Base-by-base conservation (phyloP, 345 rosid species). In the Arabidopsis arenosa region DNA sequence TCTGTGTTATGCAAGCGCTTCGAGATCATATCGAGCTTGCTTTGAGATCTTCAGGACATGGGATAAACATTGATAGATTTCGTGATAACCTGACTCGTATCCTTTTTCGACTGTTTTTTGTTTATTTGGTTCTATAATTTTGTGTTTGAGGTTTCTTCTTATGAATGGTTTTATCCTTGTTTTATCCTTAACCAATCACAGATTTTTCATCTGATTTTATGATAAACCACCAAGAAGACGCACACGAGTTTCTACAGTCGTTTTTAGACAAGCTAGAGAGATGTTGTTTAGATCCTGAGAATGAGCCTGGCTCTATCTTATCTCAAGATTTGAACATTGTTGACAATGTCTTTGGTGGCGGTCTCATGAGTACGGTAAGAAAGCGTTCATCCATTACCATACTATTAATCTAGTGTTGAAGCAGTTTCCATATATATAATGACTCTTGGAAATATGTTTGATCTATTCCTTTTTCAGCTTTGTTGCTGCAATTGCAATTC, bases 231-330 rank as follows among this genome's bases (percentile, higher is more conserved):
- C 97, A 90, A 83, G 97, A 92, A 83, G 97, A 92, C 70, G 96
- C 96, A 12, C 97, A 92, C 55, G 97, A 90, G 79, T 90, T 87
- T 73, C 87, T 90, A 26, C 96, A 90, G 12, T 88, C 91, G 45
- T 74, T 92, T 74, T 70, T 92, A 63, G 93, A 90, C 66, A 87
- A 81, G 75, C 85, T 92, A 5, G 94, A 88, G 71, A 80, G 84
- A 23, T 85, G 96, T 51, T 87, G 86, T 79, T 61, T 86, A 51
- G 71, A 85, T 74, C 67, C 75, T 41, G 62, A 51, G 41, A 63
- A 66, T 47, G 63, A 3, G 35, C 79, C 47, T 67, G 78, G 33
- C 13, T 26, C 64, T 47, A 33, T 72, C 45, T 51, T 79, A 41
- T 54, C 81, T 40, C 64, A 62, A 72, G 78, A 68, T 17, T 63